Evolutionary conservation across 2,329 filamentous ascomycete genomes (phyloP), one percentile per base, ranked within the genome.

Genomic region (Juglanconis sp.): DNA sequence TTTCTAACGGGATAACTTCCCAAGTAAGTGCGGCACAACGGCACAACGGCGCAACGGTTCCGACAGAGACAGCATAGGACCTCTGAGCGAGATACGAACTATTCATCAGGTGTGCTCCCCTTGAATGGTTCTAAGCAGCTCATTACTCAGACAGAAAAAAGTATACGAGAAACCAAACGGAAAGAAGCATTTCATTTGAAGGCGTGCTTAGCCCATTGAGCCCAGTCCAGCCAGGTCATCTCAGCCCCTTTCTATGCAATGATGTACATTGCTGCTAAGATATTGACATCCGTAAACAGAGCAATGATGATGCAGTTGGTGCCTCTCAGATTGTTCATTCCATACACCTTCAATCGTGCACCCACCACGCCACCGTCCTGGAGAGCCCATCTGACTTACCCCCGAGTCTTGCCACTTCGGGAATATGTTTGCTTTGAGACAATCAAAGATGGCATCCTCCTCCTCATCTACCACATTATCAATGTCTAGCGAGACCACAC

Each of bases 251-350:
- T 79, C 67, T 79, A 77, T 6, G 56, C 61, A 53, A 65, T 40
- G n/a, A 60, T 60, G 49, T 65, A 65, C 11, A 62, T 56, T 3
- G 65, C 54, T 35, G 64, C 64, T 24, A 64, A 63, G 31, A 68
- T 62, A 58, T 72, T 70, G 2, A 66, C 69, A 30, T 65, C 60
- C 5, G 76, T 75, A 34, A 78, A 70, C 31, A 77, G 64, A 5
- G 77, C 77, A 34, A 77, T 72, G 32, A 78, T 70, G 34, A 73
- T 73, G 5, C 73, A 72, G 60, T 79, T 77, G 3, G 76, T 74
- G 30, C 78, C 68, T 15, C 76, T 69, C 49, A 79, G 64, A 55
- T 75, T 76, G 30, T 67, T 64, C 15, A 71, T 73, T 2, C 77
- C 77, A 61, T 76, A 77, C 0, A 79, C 77, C 46, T 69, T 61